Evolutionary conservation across 345 rosid genomes (phyloP).

Genomic region (Aquilaria sinensis): DNA sequence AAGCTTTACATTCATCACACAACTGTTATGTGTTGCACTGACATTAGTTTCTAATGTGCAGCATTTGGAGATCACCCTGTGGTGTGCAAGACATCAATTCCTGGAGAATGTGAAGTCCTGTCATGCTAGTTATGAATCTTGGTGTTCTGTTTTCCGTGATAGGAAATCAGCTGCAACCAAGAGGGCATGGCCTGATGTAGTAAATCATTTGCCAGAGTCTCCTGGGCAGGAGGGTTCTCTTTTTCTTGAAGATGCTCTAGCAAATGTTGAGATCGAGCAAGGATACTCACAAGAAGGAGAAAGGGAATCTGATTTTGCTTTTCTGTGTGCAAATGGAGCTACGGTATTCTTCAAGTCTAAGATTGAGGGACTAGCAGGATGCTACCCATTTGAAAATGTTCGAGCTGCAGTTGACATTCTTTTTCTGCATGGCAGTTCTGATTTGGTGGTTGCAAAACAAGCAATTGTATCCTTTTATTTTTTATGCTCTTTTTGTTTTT

Average conservation of each 20-base stretch:
- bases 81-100: slow-evolving; percentile 82
- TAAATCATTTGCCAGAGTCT: slow-evolving; percentile 48
- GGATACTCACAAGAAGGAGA: slow-evolving; percentile 35
- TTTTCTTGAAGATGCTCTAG: slow-evolving; percentile 94
- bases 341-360: slow-evolving; percentile 44
- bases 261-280: slow-evolving; percentile 68
- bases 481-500: neutral
- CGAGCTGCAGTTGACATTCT: slow-evolving; percentile 81
- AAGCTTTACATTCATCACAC: no score
- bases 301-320: slow-evolving; percentile 46
- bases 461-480: slow-evolving; percentile 85
- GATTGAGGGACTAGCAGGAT: slow-evolving; percentile 64
- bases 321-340: slow-evolving; percentile 51
- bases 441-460: slow-evolving; percentile 89
- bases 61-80: slow-evolving; percentile 80
- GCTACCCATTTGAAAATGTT: slow-evolving; percentile 87
- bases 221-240: slow-evolving; percentile 60
- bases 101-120: slow-evolving; percentile 53
- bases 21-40: no score
- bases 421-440: slow-evolving; percentile 79
- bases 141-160: slow-evolving; percentile 55
- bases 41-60: slow-evolving; percentile 28
- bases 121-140: slow-evolving; percentile 36
- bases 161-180: slow-evolving; percentile 77
- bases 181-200: slow-evolving; percentile 83